Conservation (phyloP, 2,329 filamentous ascomycete genomes). For the Ilyonectria mors-panacis region DNA sequence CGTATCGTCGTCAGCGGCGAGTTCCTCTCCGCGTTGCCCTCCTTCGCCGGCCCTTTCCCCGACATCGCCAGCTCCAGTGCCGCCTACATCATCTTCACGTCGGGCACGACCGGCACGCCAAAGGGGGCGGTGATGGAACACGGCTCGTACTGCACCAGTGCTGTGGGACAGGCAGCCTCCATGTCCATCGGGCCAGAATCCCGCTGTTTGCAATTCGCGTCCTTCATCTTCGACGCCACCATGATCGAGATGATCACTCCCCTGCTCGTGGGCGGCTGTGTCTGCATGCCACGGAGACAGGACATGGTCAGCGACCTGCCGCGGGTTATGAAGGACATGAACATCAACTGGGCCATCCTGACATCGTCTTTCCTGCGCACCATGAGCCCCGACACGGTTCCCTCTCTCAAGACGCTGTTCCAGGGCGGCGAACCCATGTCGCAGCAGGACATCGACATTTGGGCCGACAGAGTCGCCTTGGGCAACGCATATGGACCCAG, state of each 20-base stretch:
- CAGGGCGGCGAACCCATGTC: slow-evolving; percentile 26
- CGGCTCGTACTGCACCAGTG: slow-evolving; percentile 65
- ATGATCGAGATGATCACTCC: slow-evolving; percentile 50
- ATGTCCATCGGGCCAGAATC: slow-evolving; percentile 63
- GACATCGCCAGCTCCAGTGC: slow-evolving; percentile 24
- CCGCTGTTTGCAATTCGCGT: slow-evolving; percentile 62
- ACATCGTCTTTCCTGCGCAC: slow-evolving; percentile 17
- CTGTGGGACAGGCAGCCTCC: slow-evolving; percentile 43
- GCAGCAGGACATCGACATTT: slow-evolving; percentile 7
- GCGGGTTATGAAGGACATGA: slow-evolving; percentile 14
- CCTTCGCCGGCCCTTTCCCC: not conserved
- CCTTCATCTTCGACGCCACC: slow-evolving; percentile 66
- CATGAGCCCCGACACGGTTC: slow-evolving; percentile 19
- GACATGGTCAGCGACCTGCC: slow-evolving; percentile 33
- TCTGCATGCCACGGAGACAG: slow-evolving; percentile 42
- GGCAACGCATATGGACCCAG: slow-evolving; percentile 22
- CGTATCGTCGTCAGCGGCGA: not conserved
- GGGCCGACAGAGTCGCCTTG: slow-evolving; percentile 8
- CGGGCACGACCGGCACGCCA: slow-evolving; percentile 47
- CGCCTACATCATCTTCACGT: slow-evolving; percentile 49
- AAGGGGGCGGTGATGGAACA: slow-evolving; percentile 59
- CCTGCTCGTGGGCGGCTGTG: slow-evolving; percentile 37
- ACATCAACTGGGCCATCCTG: slow-evolving; percentile 14
- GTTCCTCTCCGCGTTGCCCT: not conserved
- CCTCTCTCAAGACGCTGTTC: slow-evolving; percentile 22